A percentile compares a stretch with the other conserved stretches of the same genome.
These are phyloP conservation scores for Pythium scleroteichum DNA, from an alignment of 352 stramenopile genomes.

Conservation along the genomic window DNA sequence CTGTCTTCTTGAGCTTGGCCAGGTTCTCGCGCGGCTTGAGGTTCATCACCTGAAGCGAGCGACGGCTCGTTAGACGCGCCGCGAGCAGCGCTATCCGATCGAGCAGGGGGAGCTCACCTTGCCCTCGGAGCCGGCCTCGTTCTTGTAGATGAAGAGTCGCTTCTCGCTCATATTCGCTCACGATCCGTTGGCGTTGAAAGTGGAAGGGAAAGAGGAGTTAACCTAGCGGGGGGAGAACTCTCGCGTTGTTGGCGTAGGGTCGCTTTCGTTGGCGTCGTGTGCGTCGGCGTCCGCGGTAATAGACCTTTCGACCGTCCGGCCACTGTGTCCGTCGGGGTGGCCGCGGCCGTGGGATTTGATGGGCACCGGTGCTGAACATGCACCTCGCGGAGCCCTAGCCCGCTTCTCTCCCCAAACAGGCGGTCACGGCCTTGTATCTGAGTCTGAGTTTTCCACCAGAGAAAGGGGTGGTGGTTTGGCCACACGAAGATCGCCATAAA, in stretches of 20 bases:
- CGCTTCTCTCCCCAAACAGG: slow-evolving; percentile 15
- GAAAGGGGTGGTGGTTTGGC: not conserved
- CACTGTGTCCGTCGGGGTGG: not conserved
- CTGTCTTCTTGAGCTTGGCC: slow-evolving; percentile 74
- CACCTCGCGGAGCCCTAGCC: slow-evolving; percentile 12
- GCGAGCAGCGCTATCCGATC: not conserved
- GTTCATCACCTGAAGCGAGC: slow-evolving; percentile 67
- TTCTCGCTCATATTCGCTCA: slow-evolving; percentile 64
- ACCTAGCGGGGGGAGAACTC: not conserved
- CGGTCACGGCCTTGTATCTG: too few relatives aligned
- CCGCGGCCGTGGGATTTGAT: slow-evolving; percentile 4
- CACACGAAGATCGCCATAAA: too few relatives aligned
- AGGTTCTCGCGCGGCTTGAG: slow-evolving; percentile 73
- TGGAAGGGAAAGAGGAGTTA: slow-evolving; percentile 1
- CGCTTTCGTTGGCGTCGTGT: not conserved
- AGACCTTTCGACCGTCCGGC: not conserved
- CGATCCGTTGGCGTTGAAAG: not conserved
- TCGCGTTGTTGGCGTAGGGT: not conserved
- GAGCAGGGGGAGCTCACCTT: slow-evolving; percentile 39
- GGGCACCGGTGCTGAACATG: slow-evolving; percentile 23
- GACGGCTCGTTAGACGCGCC: not conserved
- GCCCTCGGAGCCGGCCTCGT: slow-evolving; percentile 78
- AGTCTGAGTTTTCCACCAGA: too few relatives aligned
- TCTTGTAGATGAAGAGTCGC: slow-evolving; percentile 87
- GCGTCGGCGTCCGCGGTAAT: slow-evolving; percentile 1